These are phyloP conservation scores for Lachancea fermentati DNA, from an alignment of 805 yeast genomes.

Conservation along the genomic window DNA sequence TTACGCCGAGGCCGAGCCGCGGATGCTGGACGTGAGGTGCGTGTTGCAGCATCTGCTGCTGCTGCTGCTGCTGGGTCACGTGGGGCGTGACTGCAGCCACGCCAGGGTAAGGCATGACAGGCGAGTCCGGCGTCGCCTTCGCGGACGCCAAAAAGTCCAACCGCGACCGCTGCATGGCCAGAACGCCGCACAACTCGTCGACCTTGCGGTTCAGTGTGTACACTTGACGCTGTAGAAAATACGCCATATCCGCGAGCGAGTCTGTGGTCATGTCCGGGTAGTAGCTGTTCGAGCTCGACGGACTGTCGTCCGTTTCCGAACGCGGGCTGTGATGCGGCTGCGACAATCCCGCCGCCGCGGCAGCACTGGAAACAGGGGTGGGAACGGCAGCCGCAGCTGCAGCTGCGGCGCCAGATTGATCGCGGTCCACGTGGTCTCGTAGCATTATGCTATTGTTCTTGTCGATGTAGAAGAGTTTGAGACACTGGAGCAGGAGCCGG, in stretches of 20 bases:
- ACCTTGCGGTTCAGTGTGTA: conserved; percentile 2
- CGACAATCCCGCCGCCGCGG: neutral
- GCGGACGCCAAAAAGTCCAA: conserved; percentile 2
- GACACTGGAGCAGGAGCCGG: conserved; percentile 5
- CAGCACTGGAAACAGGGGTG: neutral
- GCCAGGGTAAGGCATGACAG: neutral
- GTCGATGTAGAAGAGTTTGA: conserved; percentile 5
- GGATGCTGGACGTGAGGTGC: neutral
- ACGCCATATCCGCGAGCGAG: conserved; percentile 6
- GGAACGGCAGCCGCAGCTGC: neutral
- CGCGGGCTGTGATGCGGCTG: neutral
- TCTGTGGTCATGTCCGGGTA: conserved; percentile 4
- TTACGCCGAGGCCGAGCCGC: neutral
- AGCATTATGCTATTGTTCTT: conserved; percentile 8
- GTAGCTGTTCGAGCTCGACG: conserved; percentile 3
- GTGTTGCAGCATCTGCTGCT: neutral
- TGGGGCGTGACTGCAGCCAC: neutral
- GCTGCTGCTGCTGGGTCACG: neutral
- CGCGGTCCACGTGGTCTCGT: neutral
- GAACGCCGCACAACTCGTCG: conserved; percentile 5
- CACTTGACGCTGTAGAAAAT: conserved; percentile 6
- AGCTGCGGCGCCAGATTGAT: neutral
- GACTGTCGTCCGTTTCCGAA: neutral
- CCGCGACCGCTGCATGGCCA: conserved; percentile 5
- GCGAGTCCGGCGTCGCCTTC: neutral